Percentiles rank a stretch among this genome's conserved stretches.
Evolutionary conservation across 1,139 yeast genomes (phyloP).

Genomic region (Sugiyamaella sp.): DNA sequence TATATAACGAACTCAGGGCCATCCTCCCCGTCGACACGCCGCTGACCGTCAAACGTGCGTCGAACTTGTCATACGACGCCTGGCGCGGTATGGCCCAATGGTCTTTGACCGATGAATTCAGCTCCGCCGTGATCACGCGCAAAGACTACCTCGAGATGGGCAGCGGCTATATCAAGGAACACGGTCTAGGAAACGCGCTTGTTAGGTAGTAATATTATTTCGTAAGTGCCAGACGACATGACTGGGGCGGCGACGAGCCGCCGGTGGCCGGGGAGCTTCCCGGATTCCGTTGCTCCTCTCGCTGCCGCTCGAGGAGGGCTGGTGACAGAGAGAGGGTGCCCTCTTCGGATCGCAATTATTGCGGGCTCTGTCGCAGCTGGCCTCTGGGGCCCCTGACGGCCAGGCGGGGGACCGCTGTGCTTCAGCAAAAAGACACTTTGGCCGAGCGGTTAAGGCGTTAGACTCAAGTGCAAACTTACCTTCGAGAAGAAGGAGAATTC

Average conservation of each 20-base stretch:
- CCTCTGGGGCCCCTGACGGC: not conserved
- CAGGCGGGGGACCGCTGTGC: not conserved
- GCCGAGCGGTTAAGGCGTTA: slow-evolving; percentile 4
- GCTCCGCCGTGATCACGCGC: slow-evolving; percentile 58
- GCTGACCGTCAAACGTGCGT: slow-evolving; percentile 63
- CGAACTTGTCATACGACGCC: slow-evolving; percentile 73
- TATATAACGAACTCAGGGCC: slow-evolving; percentile 65
- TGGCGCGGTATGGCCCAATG: slow-evolving; percentile 96
- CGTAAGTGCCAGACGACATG: not conserved
- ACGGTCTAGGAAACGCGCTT: slow-evolving; percentile 67
- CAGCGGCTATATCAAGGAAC: slow-evolving; percentile 85
- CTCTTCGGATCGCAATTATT: no score
- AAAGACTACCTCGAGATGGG: slow-evolving; percentile 88
- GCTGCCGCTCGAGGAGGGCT: not conserved
- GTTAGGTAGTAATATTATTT: slow-evolving; percentile 14
- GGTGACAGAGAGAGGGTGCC: not conserved
- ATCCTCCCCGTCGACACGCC: slow-evolving; percentile 72
- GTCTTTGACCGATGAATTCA: slow-evolving; percentile 55
- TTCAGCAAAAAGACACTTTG: not conserved
- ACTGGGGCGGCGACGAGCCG: not conserved
- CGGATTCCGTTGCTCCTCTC: not conserved
- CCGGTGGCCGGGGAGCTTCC: not conserved
- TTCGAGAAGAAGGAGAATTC: not conserved
- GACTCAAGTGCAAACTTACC: not conserved
- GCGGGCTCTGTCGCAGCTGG: no score